These are phyloP conservation scores for Phaeophleospora eucalypticola DNA, from an alignment of 2,329 filamentous ascomycete species.

Conservation along the genomic window DNA sequence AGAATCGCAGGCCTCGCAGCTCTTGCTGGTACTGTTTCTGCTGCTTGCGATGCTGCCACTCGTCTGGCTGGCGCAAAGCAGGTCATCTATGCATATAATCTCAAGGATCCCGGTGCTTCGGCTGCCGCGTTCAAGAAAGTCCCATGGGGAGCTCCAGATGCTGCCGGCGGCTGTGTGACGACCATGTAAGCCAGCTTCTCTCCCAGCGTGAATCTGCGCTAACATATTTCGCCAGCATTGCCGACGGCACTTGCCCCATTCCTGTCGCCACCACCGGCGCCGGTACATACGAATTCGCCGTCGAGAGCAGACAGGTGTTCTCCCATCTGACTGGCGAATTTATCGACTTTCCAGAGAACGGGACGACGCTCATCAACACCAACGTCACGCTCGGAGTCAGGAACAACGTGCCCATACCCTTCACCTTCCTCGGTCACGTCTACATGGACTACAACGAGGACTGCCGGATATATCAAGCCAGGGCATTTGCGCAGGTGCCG, in stretches of 20 bases:
- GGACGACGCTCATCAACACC: slow-evolving; percentile 11
- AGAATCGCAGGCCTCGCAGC: not conserved
- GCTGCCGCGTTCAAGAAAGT: slow-evolving; percentile 7
- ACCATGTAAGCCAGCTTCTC: slow-evolving; percentile 10
- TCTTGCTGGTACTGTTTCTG: not conserved
- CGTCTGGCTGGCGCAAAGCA: not conserved
- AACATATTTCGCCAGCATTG: slow-evolving; percentile 10
- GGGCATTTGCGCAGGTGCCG: slow-evolving; percentile 13
- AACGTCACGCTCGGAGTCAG: slow-evolving; percentile 7
- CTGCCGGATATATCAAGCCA: slow-evolving; percentile 15
- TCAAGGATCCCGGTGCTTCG: slow-evolving; percentile 4
- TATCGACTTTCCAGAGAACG: slow-evolving; percentile 16
- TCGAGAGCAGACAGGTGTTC: slow-evolving; percentile 16
- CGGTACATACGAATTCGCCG: slow-evolving; percentile 16
- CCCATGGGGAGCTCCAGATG: slow-evolving; percentile 14
- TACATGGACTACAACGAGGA: slow-evolving; percentile 19
- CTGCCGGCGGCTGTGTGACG: slow-evolving; percentile 7
- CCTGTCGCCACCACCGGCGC: slow-evolving; percentile 16
- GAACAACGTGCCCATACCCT: too few species aligned
- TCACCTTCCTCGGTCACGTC: slow-evolving; percentile 15
- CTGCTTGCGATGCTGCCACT: not conserved
- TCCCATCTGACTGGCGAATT: too few species aligned
- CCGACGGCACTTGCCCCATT: slow-evolving; percentile 13
- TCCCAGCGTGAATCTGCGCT: too few species aligned
- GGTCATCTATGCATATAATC: slow-evolving; percentile 5